Conservation (phyloP, 148 eudicot species). For the Vaccinium macrocarpon region DNA sequence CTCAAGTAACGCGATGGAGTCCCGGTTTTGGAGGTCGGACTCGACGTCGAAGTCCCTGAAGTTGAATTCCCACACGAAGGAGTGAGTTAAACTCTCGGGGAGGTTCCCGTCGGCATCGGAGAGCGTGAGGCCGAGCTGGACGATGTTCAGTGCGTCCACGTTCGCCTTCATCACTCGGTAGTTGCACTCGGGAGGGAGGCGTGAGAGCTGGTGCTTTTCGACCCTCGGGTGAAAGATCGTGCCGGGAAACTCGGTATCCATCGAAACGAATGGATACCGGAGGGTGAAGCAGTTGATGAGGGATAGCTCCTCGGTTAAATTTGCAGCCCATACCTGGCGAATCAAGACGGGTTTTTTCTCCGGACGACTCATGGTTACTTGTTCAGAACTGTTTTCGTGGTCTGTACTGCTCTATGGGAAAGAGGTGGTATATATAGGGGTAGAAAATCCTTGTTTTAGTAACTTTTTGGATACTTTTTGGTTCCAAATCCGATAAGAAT, state of each 20-base stretch:
- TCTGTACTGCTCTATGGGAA: too few species aligned
- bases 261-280: not conserved
- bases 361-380: not conserved
- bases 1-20: conserved; percentile 18
- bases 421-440: too few species aligned
- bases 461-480: too few species aligned
- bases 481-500: too few species aligned
- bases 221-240: not conserved
- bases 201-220: not conserved
- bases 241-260: conserved; percentile 6
- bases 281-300: not conserved
- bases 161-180: not conserved
- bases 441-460: too few species aligned
- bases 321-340: not conserved
- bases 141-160: conserved; percentile 15
- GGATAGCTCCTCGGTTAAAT: not conserved
- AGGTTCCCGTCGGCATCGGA: conserved; percentile 19
- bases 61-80: conserved; percentile 29
- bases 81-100: not conserved
- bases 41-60: conserved; percentile 23
- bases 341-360: not conserved
- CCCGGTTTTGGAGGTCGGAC: not conserved
- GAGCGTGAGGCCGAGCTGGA: conserved; percentile 29
- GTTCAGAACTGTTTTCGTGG: too few species aligned
- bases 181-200: not conserved